phyloP scores from a whole-genome alignment of 345 rosid species.

The Conringia planisiliqua region DNA sequence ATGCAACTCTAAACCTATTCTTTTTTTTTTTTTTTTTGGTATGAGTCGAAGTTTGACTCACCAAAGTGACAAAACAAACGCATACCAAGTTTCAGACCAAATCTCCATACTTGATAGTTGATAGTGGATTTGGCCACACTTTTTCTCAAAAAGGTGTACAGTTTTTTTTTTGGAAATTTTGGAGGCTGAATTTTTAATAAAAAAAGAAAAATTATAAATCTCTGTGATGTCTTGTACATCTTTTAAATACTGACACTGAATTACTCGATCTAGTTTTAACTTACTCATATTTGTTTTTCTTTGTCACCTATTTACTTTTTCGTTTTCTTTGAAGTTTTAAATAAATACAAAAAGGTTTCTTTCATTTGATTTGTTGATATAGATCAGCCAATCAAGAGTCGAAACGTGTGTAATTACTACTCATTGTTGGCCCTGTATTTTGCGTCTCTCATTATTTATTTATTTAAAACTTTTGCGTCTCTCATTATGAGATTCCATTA shows the following conservation, averaged over 20 bases:
- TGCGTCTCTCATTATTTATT: too few species aligned
- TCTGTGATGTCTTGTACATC: background rate
- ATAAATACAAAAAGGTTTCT: background rate
- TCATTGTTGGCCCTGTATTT: background rate
- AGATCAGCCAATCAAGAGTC: background rate
- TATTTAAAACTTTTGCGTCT: background rate
- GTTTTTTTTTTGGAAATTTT: too few species aligned
- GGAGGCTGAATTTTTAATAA: background rate
- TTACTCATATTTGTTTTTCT: background rate
- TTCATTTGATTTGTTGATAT: background rate
- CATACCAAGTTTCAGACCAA: background rate
- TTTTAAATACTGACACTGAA: background rate
- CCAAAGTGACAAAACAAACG: background rate
- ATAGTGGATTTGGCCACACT: background rate
- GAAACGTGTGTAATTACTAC: slow-evolving; percentile 4
- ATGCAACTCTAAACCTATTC: background rate
- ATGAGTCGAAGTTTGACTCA: too few species aligned
- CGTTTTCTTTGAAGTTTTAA: background rate
- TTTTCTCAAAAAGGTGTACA: too few species aligned
- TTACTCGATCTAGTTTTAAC: background rate
- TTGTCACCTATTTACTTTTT: background rate
- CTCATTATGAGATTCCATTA: slow-evolving; percentile 19
- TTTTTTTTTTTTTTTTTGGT: too few species aligned
- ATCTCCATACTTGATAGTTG: too few species aligned
- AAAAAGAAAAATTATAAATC: background rate